Evolutionary conservation across 192 early-diverging fungal species (phyloP), one percentile per base, ranked within the genome.

Genomic region (Coemansia sp.): DNA sequence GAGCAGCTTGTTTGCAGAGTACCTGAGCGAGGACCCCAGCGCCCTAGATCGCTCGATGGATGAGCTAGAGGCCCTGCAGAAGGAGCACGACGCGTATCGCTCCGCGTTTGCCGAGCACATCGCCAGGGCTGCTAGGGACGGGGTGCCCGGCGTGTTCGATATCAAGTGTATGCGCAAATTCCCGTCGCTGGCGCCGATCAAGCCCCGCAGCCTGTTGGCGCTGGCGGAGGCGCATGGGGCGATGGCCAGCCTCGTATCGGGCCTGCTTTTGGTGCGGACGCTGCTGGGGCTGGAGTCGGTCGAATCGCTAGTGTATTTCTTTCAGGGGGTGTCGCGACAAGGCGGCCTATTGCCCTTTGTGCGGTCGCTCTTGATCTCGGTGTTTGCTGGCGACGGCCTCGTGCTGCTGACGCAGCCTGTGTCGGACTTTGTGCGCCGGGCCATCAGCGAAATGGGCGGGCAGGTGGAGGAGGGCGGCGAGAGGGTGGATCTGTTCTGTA

Each of bases 151-250:
- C 0, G 69, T 61, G 21, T 80, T 80, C 8, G 77, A 80, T 56
- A 11, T 13, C 20, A 70, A 71, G 48, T 80, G 77, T 63, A 80
- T 80, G 77, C 77, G 73, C 55, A 60, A 58, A 37, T 80, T 69
- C 34, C 65, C 77, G 73, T 56, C 66, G 31, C 38, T 70, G 34
- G 65, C 59, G 26, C 77, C 77, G 11, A 53, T 75, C 58, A 74
- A 74, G 73, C 77, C 77, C 18, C 55, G 55, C 11, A 56, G 55
- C 38, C 63, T 80, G 58, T 28, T 70, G 40, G 26, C 36, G 16
- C 53, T 26, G 14, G 33, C 3, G 3, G 62, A 57, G 24, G 40
- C 72, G 18, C 69, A 63, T 33, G 31, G 9, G 28, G 50, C 37
- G 21, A 58, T 80, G 21, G 26, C 23, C n/a, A 42, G 34, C 2